A percentile compares a stretch with the other conserved stretches of the same genome.
phyloP scores from a whole-genome alignment of 179 eudicot species.

The Amaranthus tricolor region DNA sequence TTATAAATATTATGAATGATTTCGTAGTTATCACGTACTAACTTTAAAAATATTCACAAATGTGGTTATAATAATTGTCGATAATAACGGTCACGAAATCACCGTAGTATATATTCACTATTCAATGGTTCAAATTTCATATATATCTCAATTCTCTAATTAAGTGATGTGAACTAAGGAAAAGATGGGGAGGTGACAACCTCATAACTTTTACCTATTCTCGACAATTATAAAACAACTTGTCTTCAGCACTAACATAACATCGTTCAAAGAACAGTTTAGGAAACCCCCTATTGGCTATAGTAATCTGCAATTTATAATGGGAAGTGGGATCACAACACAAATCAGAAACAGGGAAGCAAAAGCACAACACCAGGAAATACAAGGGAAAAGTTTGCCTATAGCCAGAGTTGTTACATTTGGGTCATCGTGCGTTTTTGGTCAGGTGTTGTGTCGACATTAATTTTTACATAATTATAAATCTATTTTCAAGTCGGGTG shows the following conservation, averaged over 20 bases:
- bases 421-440: too few species aligned
- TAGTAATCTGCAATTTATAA: background rate
- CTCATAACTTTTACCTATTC: background rate
- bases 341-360: background rate
- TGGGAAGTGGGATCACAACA: background rate
- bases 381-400: background rate
- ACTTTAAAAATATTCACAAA: background rate
- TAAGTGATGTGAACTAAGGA: background rate
- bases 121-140: too few species aligned
- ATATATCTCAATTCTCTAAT: too few species aligned
- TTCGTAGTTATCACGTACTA: background rate
- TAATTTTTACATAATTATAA: too few species aligned
- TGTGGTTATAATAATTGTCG: background rate
- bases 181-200: background rate
- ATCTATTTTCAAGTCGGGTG: too few species aligned
- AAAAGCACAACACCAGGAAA: background rate
- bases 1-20: background rate
- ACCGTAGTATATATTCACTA: too few species aligned
- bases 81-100: too few species aligned
- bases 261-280: background rate
- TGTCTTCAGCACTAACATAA: background rate
- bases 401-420: too few species aligned
- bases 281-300: background rate
- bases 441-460: too few species aligned
- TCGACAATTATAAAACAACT: background rate